Evolutionary conservation across 2,329 filamentous ascomycete species (phyloP), one percentile per base, ranked within the genome.

Genomic region (Fusarium sp.): DNA sequence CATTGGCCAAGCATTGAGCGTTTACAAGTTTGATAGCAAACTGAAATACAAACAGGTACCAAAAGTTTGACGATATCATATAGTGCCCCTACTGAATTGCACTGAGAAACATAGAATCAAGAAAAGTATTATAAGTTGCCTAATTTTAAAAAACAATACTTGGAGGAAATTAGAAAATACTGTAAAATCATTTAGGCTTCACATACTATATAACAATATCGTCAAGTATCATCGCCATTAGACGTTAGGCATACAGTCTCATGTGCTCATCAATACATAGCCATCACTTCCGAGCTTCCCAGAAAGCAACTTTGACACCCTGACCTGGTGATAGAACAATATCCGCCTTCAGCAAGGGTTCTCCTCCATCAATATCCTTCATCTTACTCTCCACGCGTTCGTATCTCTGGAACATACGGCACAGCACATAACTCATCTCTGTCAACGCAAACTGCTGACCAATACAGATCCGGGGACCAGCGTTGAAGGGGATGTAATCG

Each of bases 391-490:
- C 86, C 9, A 94, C 82, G 13, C 84, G 80, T 56, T 89, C 88
- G 75, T 91, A 96, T 24, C 85, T 84, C 82, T 95, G 93, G 75
- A 94, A 87, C 69, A 95, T 75, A 44, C 92, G 83, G 28, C 90
- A 89, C 63, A 94, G 84, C 11, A 91, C 89, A 76, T 94, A 94
- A 31, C 83, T 82, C 82, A 92, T 92, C 82, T 94, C 91, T 0
- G 91, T 93, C 46, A 94, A 80, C 15, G 92, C 93, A 77, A 94
- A 95, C 78, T 95, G 91, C 83, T 95, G 91, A 3, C 92, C 91
- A 62, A 94, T 88, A 78, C 92, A 93, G 75, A 93, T 91, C 33
- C 92, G 83, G 43, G 91, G 89, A 1, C 91, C 91, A 13, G 90
- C 90, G 76, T 93, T 93, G 79, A 94, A 93, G 6, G 92, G 91